Percentiles rank a stretch among this genome's conserved stretches.
Conservation (phyloP, 1,284 basidiomycete species). For the Flammula alnicola region DNA sequence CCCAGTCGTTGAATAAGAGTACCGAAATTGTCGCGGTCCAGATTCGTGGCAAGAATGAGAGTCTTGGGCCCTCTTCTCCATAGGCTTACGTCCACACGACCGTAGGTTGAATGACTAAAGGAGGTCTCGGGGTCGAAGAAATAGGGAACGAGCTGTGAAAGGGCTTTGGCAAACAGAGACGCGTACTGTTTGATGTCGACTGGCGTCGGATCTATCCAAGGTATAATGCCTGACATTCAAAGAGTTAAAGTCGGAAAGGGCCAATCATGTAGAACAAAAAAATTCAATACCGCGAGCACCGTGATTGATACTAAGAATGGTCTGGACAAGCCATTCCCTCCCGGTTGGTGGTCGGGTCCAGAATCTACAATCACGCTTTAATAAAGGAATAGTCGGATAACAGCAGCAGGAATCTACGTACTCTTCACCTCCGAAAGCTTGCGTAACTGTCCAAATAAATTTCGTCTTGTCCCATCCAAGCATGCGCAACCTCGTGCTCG, state of each 20-base stretch:
- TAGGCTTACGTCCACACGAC: slow-evolving; percentile 6
- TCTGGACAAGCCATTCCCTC: slow-evolving; percentile 60
- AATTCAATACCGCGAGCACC: slow-evolving; percentile 54
- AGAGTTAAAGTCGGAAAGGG: background rate
- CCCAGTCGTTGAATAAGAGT: background rate
- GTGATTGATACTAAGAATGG: slow-evolving; percentile 64
- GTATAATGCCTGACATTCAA: slow-evolving; percentile 48
- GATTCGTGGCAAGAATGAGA: slow-evolving; percentile 11
- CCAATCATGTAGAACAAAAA: too few species aligned
- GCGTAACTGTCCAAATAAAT: slow-evolving; percentile 67
- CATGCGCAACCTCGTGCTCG: slow-evolving; percentile 46
- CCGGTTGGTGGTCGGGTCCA: slow-evolving; percentile 62
- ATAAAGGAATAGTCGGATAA: background rate
- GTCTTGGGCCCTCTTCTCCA: slow-evolving; percentile 6
- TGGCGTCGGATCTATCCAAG: slow-evolving; percentile 63
- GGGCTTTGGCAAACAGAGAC: too few species aligned
- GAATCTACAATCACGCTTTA: slow-evolving; percentile 42
- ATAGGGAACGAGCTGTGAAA: slow-evolving; percentile 7
- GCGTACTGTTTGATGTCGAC: slow-evolving; percentile 57
- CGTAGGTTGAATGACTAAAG: background rate
- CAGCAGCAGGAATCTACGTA: too few species aligned
- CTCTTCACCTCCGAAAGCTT: slow-evolving; percentile 61
- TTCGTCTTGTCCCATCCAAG: slow-evolving; percentile 60
- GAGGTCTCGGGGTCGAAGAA: slow-evolving; percentile 8
- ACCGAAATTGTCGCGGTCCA: background rate